Conservation (phyloP, 106 monocot genomes). For the Platanthera zijinensis region DNA sequence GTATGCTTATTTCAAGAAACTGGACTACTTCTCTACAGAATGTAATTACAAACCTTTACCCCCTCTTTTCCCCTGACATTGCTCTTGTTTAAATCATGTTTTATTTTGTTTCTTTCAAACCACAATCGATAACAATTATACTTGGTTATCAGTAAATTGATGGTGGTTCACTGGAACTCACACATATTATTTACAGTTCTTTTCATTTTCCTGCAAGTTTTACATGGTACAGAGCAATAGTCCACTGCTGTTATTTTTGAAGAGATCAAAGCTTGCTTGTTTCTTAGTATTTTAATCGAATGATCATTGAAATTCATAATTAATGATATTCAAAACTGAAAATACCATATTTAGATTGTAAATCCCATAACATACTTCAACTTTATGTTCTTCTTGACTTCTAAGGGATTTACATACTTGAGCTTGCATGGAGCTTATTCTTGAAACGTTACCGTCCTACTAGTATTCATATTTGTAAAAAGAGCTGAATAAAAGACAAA, state of each 20-base stretch:
- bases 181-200: neutral
- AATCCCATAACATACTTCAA: neutral
- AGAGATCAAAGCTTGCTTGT: neutral
- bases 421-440: too few species aligned
- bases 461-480: too few species aligned
- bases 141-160: neutral
- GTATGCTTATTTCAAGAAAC: conserved; percentile 99
- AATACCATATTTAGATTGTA: neutral
- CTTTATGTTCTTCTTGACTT: neutral
- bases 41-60: conserved; percentile 33
- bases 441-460: too few species aligned
- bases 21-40: conserved; percentile 99
- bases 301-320: neutral
- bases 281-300: neutral
- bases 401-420: too few species aligned
- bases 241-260: neutral
- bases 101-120: neutral
- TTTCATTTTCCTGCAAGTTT: neutral
- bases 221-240: neutral
- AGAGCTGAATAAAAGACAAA: neutral
- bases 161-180: neutral
- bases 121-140: neutral
- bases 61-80: neutral
- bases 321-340: neutral
- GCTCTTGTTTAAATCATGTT: neutral